Conservation (phyloP, 2,329 filamentous ascomycete species). For the Talaromyces islandicus region DNA sequence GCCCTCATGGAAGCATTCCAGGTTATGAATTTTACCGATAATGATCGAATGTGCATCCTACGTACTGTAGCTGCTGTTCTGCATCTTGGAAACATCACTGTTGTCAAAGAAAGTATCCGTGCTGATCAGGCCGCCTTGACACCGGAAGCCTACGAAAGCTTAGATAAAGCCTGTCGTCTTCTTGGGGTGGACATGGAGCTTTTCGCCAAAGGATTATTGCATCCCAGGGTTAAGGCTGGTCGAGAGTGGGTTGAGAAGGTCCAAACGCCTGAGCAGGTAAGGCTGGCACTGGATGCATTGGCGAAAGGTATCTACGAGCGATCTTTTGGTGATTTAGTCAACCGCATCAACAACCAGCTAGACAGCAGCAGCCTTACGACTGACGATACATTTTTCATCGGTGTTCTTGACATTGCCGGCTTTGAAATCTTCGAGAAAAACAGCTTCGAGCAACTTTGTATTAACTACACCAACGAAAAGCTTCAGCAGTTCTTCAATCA, state of each 20-base stretch:
- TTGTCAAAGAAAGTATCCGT: conserved; percentile 83
- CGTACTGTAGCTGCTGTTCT: conserved; percentile 85
- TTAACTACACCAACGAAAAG: conserved; percentile 99
- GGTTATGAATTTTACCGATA: conserved; percentile 85
- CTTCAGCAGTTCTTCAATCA: conserved; percentile 99
- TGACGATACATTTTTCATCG: conserved; percentile 93
- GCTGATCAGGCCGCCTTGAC: conserved; percentile 84
- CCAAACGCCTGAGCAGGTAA: conserved; percentile 93
- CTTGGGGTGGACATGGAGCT: conserved; percentile 78
- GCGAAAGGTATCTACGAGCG: conserved; percentile 98
- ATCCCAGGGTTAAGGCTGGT: conserved; percentile 90
- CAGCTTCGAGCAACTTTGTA: conserved; percentile 97
- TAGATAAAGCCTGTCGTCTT: conserved; percentile 72
- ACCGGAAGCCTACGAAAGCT: conserved; percentile 66
- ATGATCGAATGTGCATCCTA: conserved; percentile 77
- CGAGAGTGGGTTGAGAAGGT: conserved; percentile 98
- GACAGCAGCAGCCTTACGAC: conserved; percentile 76
- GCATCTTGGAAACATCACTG: conserved; percentile 85
- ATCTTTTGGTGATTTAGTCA: conserved; percentile 86
- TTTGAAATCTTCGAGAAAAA: conserved; percentile 99
- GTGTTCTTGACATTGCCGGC: conserved; percentile 95
- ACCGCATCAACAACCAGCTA: conserved; percentile 83
- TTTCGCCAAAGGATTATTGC: conserved; percentile 81
- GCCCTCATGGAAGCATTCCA: conserved; percentile 84
- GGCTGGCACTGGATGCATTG: conserved; percentile 80